Evolutionary conservation across 495 filamentous ascomycete species (phyloP).

Genomic region (Polyplosphaeria fusca): DNA sequence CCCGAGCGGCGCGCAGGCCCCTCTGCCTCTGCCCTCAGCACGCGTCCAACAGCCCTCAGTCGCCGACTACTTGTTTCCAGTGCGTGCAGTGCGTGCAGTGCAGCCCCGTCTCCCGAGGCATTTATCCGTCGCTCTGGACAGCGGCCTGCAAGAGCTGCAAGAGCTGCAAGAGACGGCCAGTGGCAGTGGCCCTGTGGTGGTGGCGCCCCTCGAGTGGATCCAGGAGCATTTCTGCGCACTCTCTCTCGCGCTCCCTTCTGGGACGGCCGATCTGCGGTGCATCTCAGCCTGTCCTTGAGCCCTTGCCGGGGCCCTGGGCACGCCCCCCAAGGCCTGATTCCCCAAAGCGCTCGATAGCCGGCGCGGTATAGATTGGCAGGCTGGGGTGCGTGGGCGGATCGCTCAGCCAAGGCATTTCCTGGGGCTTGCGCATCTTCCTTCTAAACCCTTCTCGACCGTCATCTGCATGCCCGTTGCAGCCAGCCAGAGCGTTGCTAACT

Average conservation of each 20-base stretch:
- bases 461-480: slow-evolving; percentile 35
- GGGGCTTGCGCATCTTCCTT: slow-evolving; percentile 19
- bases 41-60: neutral
- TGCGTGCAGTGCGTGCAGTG: no score
- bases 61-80: no score
- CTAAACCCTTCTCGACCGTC: slow-evolving; percentile 20
- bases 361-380: slow-evolving; percentile 33
- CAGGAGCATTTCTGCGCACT: neutral
- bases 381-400: slow-evolving; percentile 29
- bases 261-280: slow-evolving; percentile 34
- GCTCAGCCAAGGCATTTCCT: slow-evolving; percentile 15
- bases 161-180: no score
- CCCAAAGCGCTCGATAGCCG: slow-evolving; percentile 33
- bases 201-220: neutral
- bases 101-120: no score
- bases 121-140: neutral
- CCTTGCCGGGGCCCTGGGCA: slow-evolving; percentile 5
- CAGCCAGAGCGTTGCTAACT: slow-evolving; percentile 5
- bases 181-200: no score
- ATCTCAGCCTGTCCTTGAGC: slow-evolving; percentile 33
- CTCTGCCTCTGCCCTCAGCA: slow-evolving; percentile 6
- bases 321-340: slow-evolving; percentile 20
- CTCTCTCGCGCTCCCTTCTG: neutral
- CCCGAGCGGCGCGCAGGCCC: slow-evolving; percentile 20
- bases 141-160: no score